Evolutionary conservation across 768 basidiomycete species (phyloP).

Genomic region (Lactifluus hygrophoroides): DNA sequence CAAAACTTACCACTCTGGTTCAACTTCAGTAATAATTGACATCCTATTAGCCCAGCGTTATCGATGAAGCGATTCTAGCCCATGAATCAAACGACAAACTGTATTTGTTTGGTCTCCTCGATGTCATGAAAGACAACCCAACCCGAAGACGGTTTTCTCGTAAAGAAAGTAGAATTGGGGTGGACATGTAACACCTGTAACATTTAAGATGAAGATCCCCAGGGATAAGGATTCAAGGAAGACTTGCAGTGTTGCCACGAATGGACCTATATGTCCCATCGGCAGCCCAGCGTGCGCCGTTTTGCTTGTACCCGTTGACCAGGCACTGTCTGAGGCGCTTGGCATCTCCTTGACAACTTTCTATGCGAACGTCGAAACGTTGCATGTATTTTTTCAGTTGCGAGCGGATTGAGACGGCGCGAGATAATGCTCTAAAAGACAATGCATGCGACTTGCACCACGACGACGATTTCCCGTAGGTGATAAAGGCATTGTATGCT

Average conservation of each 20-base stretch:
- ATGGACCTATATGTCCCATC: slow-evolving; percentile 93
- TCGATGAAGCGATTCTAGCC: background rate
- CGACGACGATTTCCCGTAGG: slow-evolving; percentile 71
- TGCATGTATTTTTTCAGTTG: slow-evolving; percentile 94
- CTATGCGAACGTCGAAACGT: slow-evolving; percentile 71
- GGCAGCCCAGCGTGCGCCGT: slow-evolving; percentile 82
- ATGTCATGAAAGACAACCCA: slow-evolving; percentile 96
- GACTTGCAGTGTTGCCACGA: slow-evolving; percentile 68
- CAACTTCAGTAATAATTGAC: slow-evolving; percentile 86
- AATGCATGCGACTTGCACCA: slow-evolving; percentile 94
- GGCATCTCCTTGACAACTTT: slow-evolving; percentile 87
- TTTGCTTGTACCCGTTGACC: slow-evolving; percentile 89
- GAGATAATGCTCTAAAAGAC: slow-evolving; percentile 89
- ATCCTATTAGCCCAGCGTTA: slow-evolving; percentile 46
- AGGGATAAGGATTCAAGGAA: background rate
- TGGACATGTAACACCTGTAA: slow-evolving; percentile 77
- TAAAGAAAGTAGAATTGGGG: slow-evolving; percentile 91
- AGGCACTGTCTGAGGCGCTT: slow-evolving; percentile 79
- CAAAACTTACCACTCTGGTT: slow-evolving; percentile 74
- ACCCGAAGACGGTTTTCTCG: slow-evolving; percentile 78
- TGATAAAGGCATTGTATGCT: slow-evolving; percentile 92
- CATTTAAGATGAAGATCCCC: slow-evolving; percentile 8
- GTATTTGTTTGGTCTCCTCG: slow-evolving; percentile 92
- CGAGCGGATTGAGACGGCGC: slow-evolving; percentile 89
- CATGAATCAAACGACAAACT: slow-evolving; percentile 39